Evolutionary conservation across 495 filamentous ascomycete species (phyloP), one percentile per base, ranked within the genome.

Genomic region (Podospora comata): DNA sequence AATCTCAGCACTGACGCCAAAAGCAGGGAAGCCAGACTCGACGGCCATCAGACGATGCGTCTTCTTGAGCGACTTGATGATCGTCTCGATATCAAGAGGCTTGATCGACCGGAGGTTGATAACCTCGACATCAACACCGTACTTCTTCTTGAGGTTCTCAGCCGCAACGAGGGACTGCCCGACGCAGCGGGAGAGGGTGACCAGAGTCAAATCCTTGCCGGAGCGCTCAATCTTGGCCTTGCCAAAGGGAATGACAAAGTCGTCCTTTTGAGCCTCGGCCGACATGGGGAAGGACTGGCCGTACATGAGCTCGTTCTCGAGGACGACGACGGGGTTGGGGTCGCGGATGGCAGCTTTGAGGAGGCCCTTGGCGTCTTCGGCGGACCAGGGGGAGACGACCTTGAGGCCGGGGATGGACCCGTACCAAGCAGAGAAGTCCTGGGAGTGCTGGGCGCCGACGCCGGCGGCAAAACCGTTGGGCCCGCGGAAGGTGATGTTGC

Each of bases 291-390:
- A 99, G 30, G 84, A 79, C 76, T 92, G 89, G 76, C 94, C 94
- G 83, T 99, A 99, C 73, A 99, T 85, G 72, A 99, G 86, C 91
- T 98, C 94, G 83, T 98, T 98, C 86, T 98, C 94, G 68, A 98
- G 86, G 65, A 98, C 87, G 55, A 93, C 87, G 70, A 97, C 94
- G 61, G 95, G 95, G 84, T 99, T 99, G 69, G 95, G 95, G 79
- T 99, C 95, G 71, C 95, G 89, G 78, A 99, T 99, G 73, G 95
- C 94, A 74, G 95, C 95, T 86, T 99, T 99, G 71, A 98, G 76
- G 68, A 99, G 84, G 76, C 95, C 95, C 87, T 99, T 99, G 71
- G 95, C 95, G 82, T 99, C 95, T 83, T 99, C 95, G 62, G 95
- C 87, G 78, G 92, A 96, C 89, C 92, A 99, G 54, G 95, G 95